Percentiles rank a stretch among this genome's conserved stretches.
Evolutionary conservation across 129 eudicot species (phyloP).

Genomic region (Artemisia argyi): DNA sequence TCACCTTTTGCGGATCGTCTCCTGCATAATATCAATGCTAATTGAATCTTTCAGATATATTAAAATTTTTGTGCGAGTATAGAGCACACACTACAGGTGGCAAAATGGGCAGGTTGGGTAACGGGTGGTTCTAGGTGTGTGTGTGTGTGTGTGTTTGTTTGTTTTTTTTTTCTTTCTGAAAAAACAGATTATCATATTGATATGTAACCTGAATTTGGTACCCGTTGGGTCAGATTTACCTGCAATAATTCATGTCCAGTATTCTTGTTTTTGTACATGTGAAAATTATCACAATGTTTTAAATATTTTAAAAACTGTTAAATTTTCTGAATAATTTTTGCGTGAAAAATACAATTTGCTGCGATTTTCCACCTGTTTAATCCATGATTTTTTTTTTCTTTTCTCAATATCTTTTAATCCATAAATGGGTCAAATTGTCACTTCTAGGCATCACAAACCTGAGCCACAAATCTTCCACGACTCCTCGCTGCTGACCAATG

Average conservation of each 20-base stretch:
- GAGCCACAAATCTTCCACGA: conserved; percentile 50
- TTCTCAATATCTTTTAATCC: too few species aligned
- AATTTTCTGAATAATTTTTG: too few species aligned
- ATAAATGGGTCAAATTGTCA: neutral
- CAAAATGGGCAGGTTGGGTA: neutral
- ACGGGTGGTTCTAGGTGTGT: neutral
- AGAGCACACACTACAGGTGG: neutral
- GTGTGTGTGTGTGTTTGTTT: too few species aligned
- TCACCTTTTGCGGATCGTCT: conserved; percentile 38
- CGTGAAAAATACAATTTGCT: too few species aligned
- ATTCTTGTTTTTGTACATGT: too few species aligned
- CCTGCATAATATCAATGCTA: conserved; percentile 26
- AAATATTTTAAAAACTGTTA: too few species aligned
- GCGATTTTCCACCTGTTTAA: too few species aligned
- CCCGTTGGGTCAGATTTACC: too few species aligned
- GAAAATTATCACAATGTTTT: too few species aligned
- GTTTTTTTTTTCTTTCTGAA: neutral
- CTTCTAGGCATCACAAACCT: conserved; percentile 27
- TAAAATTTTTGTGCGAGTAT: neutral
- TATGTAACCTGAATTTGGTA: too few species aligned
- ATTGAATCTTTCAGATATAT: neutral
- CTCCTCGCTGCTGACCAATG: conserved; percentile 20
- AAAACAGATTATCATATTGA: too few species aligned
- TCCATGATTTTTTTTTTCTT: neutral
- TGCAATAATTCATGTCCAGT: too few species aligned